phyloP scores from a whole-genome alignment of 163 green algal genomes.

The Scenedesmus sp. region DNA sequence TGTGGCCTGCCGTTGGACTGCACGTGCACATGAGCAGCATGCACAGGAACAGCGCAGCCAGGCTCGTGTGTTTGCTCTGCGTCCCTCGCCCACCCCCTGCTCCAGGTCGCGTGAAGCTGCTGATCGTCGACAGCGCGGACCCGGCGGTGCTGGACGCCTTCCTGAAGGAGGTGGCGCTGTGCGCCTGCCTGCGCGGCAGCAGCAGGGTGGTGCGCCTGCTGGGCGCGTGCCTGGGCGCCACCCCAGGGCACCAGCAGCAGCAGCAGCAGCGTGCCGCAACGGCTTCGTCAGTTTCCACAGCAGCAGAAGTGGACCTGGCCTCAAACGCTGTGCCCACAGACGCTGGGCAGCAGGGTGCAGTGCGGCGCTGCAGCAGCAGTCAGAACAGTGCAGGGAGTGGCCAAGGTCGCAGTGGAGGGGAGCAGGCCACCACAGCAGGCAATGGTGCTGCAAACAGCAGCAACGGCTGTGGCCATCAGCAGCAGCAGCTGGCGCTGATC shows the following conservation, averaged over 20 bases:
- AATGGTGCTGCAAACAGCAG: background rate
- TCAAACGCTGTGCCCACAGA: background rate
- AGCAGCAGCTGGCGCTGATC: slow-evolving; percentile 74
- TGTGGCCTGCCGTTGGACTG: no score
- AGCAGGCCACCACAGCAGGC: background rate
- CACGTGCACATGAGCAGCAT: background rate
- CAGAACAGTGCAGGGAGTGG: background rate
- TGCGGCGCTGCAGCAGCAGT: slow-evolving; percentile 20
- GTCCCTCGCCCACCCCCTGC: background rate
- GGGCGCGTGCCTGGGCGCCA: slow-evolving; percentile 69
- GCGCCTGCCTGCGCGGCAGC: slow-evolving; percentile 42
- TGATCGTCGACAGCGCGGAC: slow-evolving; percentile 50
- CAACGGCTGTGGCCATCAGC: background rate
- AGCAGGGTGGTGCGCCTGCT: slow-evolving; percentile 68
- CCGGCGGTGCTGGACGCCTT: slow-evolving; percentile 60
- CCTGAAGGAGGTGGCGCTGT: slow-evolving; percentile 70
- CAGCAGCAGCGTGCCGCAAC: background rate
- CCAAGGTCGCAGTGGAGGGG: no score
- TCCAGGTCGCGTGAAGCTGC: slow-evolving; percentile 57
- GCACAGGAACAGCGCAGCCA: background rate
- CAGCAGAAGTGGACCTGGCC: background rate
- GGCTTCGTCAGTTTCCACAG: background rate
- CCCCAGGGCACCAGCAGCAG: background rate
- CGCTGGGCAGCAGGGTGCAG: background rate
- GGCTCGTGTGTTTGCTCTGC: background rate